Evolutionary conservation across 2,329 filamentous ascomycete genomes (phyloP), one percentile per base, ranked within the genome.

Genomic region (Epichloe gansuensis): DNA sequence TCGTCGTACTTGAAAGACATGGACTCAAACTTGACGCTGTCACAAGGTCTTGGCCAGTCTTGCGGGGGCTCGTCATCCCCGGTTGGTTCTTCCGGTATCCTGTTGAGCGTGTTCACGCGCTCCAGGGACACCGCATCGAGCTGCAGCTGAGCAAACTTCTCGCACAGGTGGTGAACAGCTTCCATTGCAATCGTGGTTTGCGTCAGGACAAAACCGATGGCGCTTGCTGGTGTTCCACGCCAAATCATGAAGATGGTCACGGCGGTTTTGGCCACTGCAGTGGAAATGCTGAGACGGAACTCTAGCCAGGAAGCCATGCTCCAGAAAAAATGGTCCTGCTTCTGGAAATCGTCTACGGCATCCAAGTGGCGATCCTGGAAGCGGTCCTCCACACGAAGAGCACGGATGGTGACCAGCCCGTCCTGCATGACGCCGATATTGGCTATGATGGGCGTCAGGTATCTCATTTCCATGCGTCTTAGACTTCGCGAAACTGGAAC

Each of bases 261-360:
- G 0, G 81, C 69, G 54, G 91, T 86, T 0, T 86, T 89, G 7
- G 88, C 88, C 3, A 79, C 64, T 0, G 85, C 86, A 0, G 88
- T 88, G 5, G 65, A 61, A 43, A 65, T 57, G 50, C 65, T 61
- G 52, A 93, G 91, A 12, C 90, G 82, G 61, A 86, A 89, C 64
- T 83, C 83, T 2, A 95, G 75, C 90, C 90, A 95, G 7, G 82
- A 81, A 58, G 94, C 88, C 44, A 94, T 75, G 54, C 83, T 87
- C 86, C 90, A 95, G 70, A 94, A 95, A 69, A 95, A 95, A 65
- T 96, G 91, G 61, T 96, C 91, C 78, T 95, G 93, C 64, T 89
- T 89, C 65, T 95, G 91, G 63, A 95, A 95, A 17, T 83, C 82
- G 62, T 95, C 90, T 0, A 90, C 89, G 0, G 90, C 89, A 2